Evolutionary conservation across 805 yeast species (phyloP).

Genomic region (Cyberlindnera euphorbiae): DNA sequence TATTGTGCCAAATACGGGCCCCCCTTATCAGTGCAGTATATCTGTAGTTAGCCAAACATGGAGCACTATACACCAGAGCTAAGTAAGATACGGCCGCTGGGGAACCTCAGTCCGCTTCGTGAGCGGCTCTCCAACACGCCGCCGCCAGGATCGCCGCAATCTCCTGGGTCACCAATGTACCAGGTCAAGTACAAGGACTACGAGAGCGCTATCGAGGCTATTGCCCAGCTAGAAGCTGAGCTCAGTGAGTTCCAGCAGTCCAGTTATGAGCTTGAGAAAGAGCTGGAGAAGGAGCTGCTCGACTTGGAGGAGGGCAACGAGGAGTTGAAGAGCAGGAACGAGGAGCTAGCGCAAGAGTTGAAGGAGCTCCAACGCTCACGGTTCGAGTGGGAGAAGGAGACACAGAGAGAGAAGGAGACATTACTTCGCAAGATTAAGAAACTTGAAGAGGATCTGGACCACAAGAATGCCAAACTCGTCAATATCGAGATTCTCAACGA

Average conservation of each 20-base stretch:
- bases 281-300: slow-evolving; percentile 37
- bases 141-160: slow-evolving; percentile 8
- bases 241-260: slow-evolving; percentile 39
- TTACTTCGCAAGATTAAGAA: slow-evolving; percentile 18
- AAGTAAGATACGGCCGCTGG: slow-evolving; percentile 2
- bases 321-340: slow-evolving; percentile 17
- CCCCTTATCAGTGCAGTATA: too few species aligned
- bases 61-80: slow-evolving; percentile 5
- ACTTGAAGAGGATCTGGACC: slow-evolving; percentile 28
- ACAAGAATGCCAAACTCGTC: slow-evolving; percentile 29
- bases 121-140: slow-evolving; percentile 8
- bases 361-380: slow-evolving; percentile 26
- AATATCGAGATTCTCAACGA: slow-evolving; percentile 41
- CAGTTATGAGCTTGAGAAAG: slow-evolving; percentile 40
- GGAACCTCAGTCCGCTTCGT: slow-evolving; percentile 4
- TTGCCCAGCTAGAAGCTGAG: slow-evolving; percentile 37
- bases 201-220: slow-evolving; percentile 31
- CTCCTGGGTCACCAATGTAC: slow-evolving; percentile 13
- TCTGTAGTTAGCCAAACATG: too few species aligned
- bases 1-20: too few species aligned
- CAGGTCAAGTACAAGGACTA: slow-evolving; percentile 26
- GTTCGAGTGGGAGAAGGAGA: slow-evolving; percentile 26
- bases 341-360: slow-evolving; percentile 21
- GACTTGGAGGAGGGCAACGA: slow-evolving; percentile 28
- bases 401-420: slow-evolving; percentile 19